Evolutionary conservation across 345 rosid species (phyloP), one percentile per base, ranked within the genome.

Genomic region (Boechera divaricarpa): DNA sequence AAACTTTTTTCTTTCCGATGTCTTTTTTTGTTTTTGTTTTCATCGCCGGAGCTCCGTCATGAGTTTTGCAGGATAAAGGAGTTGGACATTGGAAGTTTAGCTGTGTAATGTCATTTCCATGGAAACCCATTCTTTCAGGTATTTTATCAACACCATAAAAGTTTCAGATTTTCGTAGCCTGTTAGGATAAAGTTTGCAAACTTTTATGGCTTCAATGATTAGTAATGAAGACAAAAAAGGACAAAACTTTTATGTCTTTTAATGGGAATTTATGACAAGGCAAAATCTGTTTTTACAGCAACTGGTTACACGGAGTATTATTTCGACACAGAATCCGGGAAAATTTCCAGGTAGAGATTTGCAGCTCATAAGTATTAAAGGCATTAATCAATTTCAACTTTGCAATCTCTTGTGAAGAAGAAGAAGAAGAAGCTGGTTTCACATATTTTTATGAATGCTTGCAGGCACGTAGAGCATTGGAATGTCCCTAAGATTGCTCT

Each of bases 91-190:
- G 97, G 98, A 81, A 87, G 36, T 94, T 94, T 71, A 92, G 89
- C 72, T 94, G 98, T 77, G 80, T 87, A 72, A 89, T 94, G 98
- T 83, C 91, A 28, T 91, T 94, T 76, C 98, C 98, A 9, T 94
- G 98, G 98, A 89, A 82, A 84, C 98, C 98, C 36, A 92, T 94
- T 79, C 97, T 94, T 71, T 94, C 97, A 16, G 97, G 97, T 91
- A 82, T 21, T 63, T 52, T 48, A 8, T 59, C 29, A 29, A 8
- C 21, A 44, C 29, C 31, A 13, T n/a, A 4, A 52, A 39, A 35
- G 42, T 56, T 63, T 45, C 24, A 24, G 41, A 68, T 62, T 62
- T 69, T 45, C 15, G 48, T 42, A 18, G 28, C 10, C 31, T 47
- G 47, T 70, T 24, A 55, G 58, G 69, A 45, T 65, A 72, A 78